Percentiles rank a stretch among this genome's conserved stretches.
Evolutionary conservation across 2,329 filamentous ascomycete species (phyloP).

Genomic region (Arthrobotrys sphaeroides): DNA sequence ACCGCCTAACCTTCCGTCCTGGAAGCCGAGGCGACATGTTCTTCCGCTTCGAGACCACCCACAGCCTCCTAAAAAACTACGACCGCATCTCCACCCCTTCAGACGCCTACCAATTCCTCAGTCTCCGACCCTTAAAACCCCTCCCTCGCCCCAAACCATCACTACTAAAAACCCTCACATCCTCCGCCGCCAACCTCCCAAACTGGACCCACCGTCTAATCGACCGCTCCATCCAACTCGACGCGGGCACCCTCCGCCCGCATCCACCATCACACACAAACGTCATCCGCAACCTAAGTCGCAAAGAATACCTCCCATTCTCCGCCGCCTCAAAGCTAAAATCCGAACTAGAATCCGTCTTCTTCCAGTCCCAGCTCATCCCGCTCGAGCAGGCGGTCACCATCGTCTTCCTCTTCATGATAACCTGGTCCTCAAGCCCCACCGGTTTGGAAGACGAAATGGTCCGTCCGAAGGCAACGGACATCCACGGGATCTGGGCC

Average conservation of each 20-base stretch:
- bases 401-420: conserved; percentile 33
- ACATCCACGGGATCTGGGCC: conserved; percentile 11
- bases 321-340: neutral
- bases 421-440: conserved; percentile 22
- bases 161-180: neutral
- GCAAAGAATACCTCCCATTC: conserved; percentile 30
- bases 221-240: neutral
- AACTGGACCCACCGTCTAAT: conserved; percentile 10
- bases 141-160: neutral
- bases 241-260: neutral
- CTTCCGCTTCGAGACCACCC: neutral
- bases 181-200: neutral
- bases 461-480: neutral
- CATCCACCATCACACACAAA: conserved; percentile 5
- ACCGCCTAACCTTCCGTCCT: neutral
- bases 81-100: neutral
- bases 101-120: neutral
- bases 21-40: neutral
- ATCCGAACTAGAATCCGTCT: conserved; percentile 17
- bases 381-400: conserved; percentile 4
- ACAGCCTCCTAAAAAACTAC: conserved; percentile 19
- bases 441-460: conserved; percentile 25
- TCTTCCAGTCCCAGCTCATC: neutral
- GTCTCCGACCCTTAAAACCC: neutral
- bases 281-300: conserved; percentile 25